A percentile compares a stretch with the other conserved stretches of the same genome.
Evolutionary conservation across 106 monocot species (phyloP).

Genomic region (Phalaenopsis aphrodite): DNA sequence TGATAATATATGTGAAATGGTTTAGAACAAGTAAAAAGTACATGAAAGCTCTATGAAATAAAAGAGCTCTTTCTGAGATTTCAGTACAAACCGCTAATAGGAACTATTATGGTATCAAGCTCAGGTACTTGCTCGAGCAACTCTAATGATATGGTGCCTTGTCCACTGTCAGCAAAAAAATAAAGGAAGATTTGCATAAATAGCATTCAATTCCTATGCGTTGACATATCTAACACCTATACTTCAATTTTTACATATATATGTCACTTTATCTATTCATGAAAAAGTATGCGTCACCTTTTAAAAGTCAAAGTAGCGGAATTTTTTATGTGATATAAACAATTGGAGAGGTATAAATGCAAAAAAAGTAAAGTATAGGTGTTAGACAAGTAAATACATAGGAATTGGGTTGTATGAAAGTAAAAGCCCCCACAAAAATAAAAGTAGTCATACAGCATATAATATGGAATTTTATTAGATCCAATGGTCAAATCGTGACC

Average conservation of each 20-base stretch:
- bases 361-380: too few relatives aligned
- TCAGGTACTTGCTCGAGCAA: slow-evolving; percentile 69
- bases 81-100: slow-evolving; percentile 69
- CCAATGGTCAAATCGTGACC: neutral
- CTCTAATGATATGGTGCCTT: slow-evolving; percentile 82
- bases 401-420: too few relatives aligned
- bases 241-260: too few relatives aligned
- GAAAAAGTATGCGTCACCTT: too few relatives aligned
- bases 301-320: too few relatives aligned
- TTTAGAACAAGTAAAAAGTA: neutral
- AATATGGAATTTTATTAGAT: neutral
- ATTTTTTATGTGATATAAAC: too few relatives aligned
- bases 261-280: too few relatives aligned
- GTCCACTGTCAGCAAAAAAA: slow-evolving; percentile 48
- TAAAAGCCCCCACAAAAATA: neutral
- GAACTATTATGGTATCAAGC: slow-evolving; percentile 75
- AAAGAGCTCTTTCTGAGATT: neutral
- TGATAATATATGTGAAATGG: neutral
- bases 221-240: too few relatives aligned
- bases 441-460: neutral
- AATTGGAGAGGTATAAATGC: too few relatives aligned
- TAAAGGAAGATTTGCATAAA: too few relatives aligned
- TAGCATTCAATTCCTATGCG: too few relatives aligned
- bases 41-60: neutral
- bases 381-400: too few relatives aligned